These are phyloP conservation scores for Rhododendron ovatum DNA, from an alignment of 148 eudicot species.

Conservation along the genomic window DNA sequence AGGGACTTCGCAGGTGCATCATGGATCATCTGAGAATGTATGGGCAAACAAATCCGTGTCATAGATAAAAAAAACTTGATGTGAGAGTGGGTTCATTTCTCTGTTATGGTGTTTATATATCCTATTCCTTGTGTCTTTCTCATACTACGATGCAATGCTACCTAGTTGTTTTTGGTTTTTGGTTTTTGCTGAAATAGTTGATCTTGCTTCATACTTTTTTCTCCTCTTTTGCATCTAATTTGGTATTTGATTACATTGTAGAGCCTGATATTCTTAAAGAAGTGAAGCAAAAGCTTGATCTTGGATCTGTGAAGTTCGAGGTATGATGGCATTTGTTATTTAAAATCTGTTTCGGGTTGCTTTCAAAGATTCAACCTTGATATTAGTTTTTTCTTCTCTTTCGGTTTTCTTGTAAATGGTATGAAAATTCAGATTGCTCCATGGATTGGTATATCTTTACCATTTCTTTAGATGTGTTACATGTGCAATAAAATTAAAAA, in stretches of 20 bases:
- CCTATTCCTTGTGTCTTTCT: background rate
- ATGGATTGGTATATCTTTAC: background rate
- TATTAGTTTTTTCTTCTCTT: background rate
- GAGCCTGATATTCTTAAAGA: conserved; percentile 97
- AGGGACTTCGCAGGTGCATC: background rate
- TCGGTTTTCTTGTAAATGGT: background rate
- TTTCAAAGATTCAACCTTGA: background rate
- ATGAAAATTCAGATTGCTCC: background rate
- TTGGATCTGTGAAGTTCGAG: conserved; percentile 92
- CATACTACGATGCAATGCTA: background rate
- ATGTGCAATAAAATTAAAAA: background rate
- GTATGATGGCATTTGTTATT: conserved; percentile 25
- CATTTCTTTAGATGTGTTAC: background rate
- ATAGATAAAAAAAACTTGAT: background rate
- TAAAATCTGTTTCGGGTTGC: background rate
- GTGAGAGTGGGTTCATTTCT: background rate
- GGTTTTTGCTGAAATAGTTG: background rate
- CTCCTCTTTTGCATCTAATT: conserved; percentile 11
- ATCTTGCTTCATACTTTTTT: background rate
- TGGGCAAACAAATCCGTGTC: background rate
- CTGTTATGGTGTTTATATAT: background rate
- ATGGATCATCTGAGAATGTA: background rate
- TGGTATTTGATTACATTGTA: conserved; percentile 23
- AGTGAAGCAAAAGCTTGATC: conserved; percentile 89
- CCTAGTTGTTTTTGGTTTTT: background rate